phyloP scores from a whole-genome alignment of 352 stramenopile species.

The Pythium aphanidermatum region DNA sequence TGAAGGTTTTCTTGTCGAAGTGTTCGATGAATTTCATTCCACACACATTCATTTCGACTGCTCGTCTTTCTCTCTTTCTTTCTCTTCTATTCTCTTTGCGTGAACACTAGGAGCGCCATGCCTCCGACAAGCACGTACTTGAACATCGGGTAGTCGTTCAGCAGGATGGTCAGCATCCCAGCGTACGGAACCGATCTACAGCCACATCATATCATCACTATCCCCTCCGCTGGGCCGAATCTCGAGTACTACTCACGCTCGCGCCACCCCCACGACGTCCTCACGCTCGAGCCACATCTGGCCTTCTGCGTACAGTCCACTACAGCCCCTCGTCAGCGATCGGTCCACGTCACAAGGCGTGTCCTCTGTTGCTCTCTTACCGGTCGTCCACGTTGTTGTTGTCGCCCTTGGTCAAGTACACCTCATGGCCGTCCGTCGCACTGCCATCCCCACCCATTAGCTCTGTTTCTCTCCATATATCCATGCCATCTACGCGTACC shows the following conservation, averaged over 20 bases:
- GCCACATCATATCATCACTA: conserved; percentile 9
- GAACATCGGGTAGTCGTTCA: conserved; percentile 98
- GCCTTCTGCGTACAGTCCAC: conserved; percentile 94
- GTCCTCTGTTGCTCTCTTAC: no score
- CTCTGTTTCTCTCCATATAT: conserved; percentile 11
- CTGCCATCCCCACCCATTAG: conserved; percentile 14
- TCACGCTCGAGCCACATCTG: conserved; percentile 98
- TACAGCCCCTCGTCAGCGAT: conserved; percentile 11
- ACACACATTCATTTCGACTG: no score
- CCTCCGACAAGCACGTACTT: conserved; percentile 87
- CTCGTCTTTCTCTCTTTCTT: no score
- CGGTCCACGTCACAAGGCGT: conserved; percentile 3
- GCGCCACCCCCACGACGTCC: conserved; percentile 96
- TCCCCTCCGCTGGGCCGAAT: background rate
- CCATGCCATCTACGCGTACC: conserved; percentile 28
- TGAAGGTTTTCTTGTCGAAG: no score
- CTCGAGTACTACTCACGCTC: conserved; percentile 54
- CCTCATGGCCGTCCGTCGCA: conserved; percentile 81
- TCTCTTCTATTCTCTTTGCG: conserved; percentile 64
- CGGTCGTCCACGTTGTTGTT: conserved; percentile 99
- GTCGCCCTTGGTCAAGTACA: conserved; percentile 99
- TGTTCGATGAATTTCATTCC: no score
- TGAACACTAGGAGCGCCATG: conserved; percentile 80
- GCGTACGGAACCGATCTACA: conserved; percentile 94
- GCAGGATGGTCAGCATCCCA: conserved; percentile 98